Conservation (phyloP, 1,139 yeast species). For the Ogataea hybrid region DNA sequence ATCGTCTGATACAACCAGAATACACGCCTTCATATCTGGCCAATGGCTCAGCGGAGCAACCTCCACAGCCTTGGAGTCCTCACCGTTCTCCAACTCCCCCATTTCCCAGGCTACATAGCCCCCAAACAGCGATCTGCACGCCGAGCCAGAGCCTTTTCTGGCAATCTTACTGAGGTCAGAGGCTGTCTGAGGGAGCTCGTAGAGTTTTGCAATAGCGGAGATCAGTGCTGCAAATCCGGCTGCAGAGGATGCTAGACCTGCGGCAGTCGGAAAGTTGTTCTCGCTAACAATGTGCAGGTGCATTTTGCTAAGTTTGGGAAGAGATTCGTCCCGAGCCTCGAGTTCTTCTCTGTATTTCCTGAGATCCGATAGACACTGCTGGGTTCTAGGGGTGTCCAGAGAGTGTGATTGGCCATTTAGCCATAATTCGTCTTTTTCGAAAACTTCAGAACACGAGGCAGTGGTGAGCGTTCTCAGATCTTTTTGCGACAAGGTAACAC, state of each 20-base stretch:
- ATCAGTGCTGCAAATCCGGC: constrained; percentile 98
- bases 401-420: constrained; percentile 60
- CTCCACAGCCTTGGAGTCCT: constrained; percentile 90
- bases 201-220: constrained; percentile 78
- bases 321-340: constrained; percentile 46
- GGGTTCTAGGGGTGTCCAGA: constrained; percentile 56
- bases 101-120: constrained; percentile 99
- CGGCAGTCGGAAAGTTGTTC: constrained; percentile 98
- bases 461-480: constrained; percentile 91
- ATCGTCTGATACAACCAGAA: constrained; percentile 87
- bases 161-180: constrained; percentile 92
- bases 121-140: constrained; percentile 94
- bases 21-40: constrained; percentile 91
- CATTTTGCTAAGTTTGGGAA: constrained; percentile 64
- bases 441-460: constrained; percentile 64
- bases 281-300: constrained; percentile 83
- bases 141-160: constrained; percentile 97
- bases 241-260: constrained; percentile 96
- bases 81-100: constrained; percentile 73
- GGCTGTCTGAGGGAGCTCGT: constrained; percentile 72
- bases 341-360: constrained; percentile 60
- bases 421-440: constrained; percentile 69
- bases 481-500: constrained; percentile 87
- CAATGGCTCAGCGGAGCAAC: constrained; percentile 83
- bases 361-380: constrained; percentile 76